Percentiles rank a stretch among this genome's conserved stretches.
These are phyloP conservation scores for Suillus variegatus DNA, from an alignment of 768 basidiomycete genomes.

Conservation along the genomic window DNA sequence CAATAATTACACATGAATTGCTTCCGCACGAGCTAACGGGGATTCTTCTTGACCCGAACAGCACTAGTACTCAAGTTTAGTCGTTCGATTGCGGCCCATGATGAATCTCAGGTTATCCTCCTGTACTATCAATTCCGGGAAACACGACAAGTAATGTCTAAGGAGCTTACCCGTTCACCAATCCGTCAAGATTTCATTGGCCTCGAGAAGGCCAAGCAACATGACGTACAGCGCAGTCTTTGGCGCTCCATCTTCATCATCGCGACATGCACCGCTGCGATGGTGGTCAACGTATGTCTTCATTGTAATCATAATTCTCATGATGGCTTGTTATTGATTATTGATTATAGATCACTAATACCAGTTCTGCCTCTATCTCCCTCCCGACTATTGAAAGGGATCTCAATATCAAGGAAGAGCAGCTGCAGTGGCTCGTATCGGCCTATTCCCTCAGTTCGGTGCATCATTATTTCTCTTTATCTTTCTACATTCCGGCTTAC, in stretches of 20 bases:
- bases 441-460: conserved; percentile 71
- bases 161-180: conserved; percentile 11
- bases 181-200: not conserved
- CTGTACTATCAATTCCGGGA: not conserved
- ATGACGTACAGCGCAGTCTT: conserved; percentile 20
- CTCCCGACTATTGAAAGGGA: conserved; percentile 52
- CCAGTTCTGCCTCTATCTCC: conserved; percentile 50
- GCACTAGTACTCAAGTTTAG: too few relatives aligned
- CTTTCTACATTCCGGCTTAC: not conserved
- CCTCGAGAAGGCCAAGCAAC: conserved; percentile 11
- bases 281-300: conserved; percentile 37
- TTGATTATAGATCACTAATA: conserved; percentile 31
- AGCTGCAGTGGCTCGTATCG: conserved; percentile 67
- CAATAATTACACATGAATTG: too few relatives aligned
- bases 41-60: too few relatives aligned
- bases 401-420: conserved; percentile 48
- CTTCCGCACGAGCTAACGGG: too few relatives aligned
- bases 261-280: conserved; percentile 40
- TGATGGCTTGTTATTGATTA: not conserved
- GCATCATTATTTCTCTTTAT: conserved; percentile 18
- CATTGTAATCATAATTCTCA: not conserved
- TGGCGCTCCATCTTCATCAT: conserved; percentile 32
- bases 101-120: not conserved
- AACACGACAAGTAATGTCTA: not conserved
- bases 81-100: not conserved